phyloP scores from a whole-genome alignment of 192 early-diverging fungal genomes.

The Entrophospora sp. region DNA sequence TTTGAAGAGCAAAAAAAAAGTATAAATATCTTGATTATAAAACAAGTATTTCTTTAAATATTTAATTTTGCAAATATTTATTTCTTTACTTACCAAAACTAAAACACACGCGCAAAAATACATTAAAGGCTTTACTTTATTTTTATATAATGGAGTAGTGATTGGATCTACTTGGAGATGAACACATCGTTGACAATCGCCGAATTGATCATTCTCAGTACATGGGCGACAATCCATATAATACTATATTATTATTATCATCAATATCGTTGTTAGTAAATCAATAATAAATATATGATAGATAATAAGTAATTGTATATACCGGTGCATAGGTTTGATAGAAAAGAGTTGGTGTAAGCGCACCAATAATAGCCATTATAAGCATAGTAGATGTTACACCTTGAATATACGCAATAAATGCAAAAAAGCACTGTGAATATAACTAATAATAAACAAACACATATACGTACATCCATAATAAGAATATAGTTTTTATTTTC shows the following conservation, averaged over 20 bases:
- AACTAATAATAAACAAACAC: neutral
- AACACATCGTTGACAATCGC: conserved; percentile 56
- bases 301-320: conserved; percentile 19
- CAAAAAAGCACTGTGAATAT: neutral
- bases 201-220: neutral
- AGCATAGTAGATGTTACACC: conserved; percentile 93
- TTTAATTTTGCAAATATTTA: neutral
- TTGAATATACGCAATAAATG: neutral
- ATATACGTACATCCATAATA: neutral
- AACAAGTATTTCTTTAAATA: neutral
- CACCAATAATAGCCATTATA: conserved; percentile 87
- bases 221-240: neutral
- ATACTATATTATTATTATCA: neutral
- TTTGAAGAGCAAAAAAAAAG: neutral
- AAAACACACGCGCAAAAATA: conserved; percentile 76
- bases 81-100: conserved; percentile 37
- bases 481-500: no score
- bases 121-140: conserved; percentile 74
- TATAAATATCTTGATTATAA: neutral
- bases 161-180: conserved; percentile 54
- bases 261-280: neutral
- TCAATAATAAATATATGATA: neutral
- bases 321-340: conserved; percentile 80
- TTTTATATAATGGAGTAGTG: conserved; percentile 72
- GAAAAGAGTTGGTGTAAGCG: conserved; percentile 89